Base-by-base conservation (phyloP, 176 grass and related monocot species). In the Aegilops bicornis region DNA sequence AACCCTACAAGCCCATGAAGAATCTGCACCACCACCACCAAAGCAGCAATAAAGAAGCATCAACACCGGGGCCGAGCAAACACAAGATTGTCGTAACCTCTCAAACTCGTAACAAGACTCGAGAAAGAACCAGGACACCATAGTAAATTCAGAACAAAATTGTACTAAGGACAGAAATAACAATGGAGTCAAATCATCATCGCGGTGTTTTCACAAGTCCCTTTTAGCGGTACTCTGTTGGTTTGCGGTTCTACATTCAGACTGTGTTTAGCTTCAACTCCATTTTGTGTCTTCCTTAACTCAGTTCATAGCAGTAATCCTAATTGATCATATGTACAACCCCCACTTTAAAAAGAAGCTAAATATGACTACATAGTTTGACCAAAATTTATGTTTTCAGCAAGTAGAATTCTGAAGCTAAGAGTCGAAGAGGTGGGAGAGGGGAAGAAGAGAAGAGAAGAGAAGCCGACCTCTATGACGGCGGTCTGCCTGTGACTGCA, bases 1-100 rank as follows among this genome's bases (percentile, higher is more conserved):
- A 40, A 40, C 37, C 89, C 89, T 59, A 90, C 42, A 33, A 90
- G 65, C 8, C 89, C 89, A 78, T 90, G 89, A 72, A 90, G 65
- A 79, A 90, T 90, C 89, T 90, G 84, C 11, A 3, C 3, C 64
- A 35, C 33, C 33, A 35, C 33, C 33, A 35, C 33, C 33, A 35
- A 4, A 35, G 33, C 33, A 54, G 8, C 30, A 77, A 59, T 2
- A n/a, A n/a, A n/a, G n/a, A n/a, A n/a, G n/a, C 22, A 6, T 8
- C 37, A 40, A 1, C 37, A 1, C 3, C 68, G 37, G 13, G 54
- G 25, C 54, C 17, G 43, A 3, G 13, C 8, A 90, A 86, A 79
- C 71, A 64, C 9, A 90, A 76, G 62, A 30, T 6, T 15, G 2
- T 90, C 14, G 86, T n/a, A 70, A 48, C 13, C 20, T 84, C 74